A percentile compares a stretch with the other conserved stretches of the same genome.
Evolutionary conservation across 306 rosid genomes (phyloP).

Genomic region (Hylodesmum podocarpum): DNA sequence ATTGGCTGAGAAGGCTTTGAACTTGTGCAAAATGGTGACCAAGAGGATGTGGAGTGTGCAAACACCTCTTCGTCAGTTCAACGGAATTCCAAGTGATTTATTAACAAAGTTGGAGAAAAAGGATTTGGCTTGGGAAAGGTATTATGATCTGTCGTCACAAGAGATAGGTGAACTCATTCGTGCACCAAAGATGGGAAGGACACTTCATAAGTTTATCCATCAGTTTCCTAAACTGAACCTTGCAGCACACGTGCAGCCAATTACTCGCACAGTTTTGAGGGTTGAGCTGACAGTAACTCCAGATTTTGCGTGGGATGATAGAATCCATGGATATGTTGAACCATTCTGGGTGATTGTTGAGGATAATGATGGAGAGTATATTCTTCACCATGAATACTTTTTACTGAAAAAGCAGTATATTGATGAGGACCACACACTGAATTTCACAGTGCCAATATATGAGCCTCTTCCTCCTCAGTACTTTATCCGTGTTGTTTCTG

Average conservation of each 20-base stretch:
- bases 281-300: conserved; percentile 93
- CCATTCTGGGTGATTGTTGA: conserved; percentile 96
- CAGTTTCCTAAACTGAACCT: conserved; percentile 93
- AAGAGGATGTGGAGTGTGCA: conserved; percentile 96
- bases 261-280: conserved; percentile 85
- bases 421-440: conserved; percentile 88
- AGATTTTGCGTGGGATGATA: conserved; percentile 95
- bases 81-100: conserved; percentile 68
- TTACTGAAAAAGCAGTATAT: conserved; percentile 82
- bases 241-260: conserved; percentile 96
- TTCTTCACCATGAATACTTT: conserved; percentile 90
- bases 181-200: conserved; percentile 81
- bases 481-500: conserved; percentile 90
- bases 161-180: conserved; percentile 92
- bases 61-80: conserved; percentile 89
- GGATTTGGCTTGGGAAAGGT: conserved; percentile 96
- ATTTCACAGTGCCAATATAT: conserved; percentile 82
- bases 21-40: conserved; percentile 89
- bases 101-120: conserved; percentile 87
- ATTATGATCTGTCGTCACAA: conserved; percentile 88
- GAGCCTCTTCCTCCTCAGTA: conserved; percentile 94
- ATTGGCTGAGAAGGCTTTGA: conserved; percentile 87
- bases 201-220: conserved; percentile 81
- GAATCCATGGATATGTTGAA: conserved; percentile 90
- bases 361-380: conserved; percentile 86